Base-by-base conservation (phyloP, 345 rosid species). In the Gossypium longicalyx region DNA sequence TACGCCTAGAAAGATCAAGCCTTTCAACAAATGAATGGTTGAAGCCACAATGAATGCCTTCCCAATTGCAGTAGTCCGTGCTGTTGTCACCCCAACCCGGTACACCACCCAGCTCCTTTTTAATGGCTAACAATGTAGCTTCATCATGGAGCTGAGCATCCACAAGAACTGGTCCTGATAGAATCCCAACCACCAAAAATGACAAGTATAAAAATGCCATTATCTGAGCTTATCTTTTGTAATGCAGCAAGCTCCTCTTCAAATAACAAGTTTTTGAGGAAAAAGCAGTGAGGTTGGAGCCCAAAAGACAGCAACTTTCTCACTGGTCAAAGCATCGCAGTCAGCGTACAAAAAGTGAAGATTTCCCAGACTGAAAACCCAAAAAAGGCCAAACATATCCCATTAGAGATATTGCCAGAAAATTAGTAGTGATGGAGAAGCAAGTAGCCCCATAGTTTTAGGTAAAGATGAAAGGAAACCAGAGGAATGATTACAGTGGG, bases 61-160 rank as follows among this genome's bases (percentile, higher is more conserved):
- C 82, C 99, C 99, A 95, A 29, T 69, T 79, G 86, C 99, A 95
- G 83, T 82, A 93, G 62, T 83, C 78, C n/a, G 94, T 85, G 75
- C 16, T 71, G 80, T 95, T 91, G 80, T 51, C 73, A 72, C 88
- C 92, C 99, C 99, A 95, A 45, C 92, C 98, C 43, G 89, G 87
- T 70, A 95, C 86, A 51, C 77, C 75, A 72, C 77, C 76, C 60
- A 95, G 87, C 89, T 91, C 97, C 63, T 75, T 84, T 66, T 80
- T 83, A 73, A 95, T 87, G 67, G 91, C 90, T 43, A 89, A 25
- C 82, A 95, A 74, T 73, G 90, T 77, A 44, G 88, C 87, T 85
- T 85, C 82, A 47, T 91, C 93, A 66, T 76, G 77, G 41, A 79
- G 51, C 86, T 83, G 85, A 83, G 88, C 86, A 76, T 76, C 68